Base-by-base conservation (phyloP, 2,329 filamentous ascomycete genomes). In the Teratosphaeria zuluensis region DNA sequence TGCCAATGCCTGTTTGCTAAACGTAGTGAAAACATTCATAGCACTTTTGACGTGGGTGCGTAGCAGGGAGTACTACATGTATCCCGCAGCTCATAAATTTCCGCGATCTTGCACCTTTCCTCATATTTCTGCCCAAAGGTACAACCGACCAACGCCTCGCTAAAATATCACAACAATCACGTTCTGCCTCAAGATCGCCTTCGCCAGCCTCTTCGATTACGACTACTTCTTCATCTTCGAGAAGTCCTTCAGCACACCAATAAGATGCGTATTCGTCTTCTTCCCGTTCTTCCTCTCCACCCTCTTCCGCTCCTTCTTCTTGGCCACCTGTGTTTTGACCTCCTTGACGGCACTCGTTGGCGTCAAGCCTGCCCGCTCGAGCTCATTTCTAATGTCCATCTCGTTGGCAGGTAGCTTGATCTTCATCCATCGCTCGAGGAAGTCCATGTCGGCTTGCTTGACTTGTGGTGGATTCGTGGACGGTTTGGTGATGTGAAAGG, bases 251-350 rank as follows among this genome's bases (percentile, higher is more conserved):
- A 95, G 79, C 60, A 95, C 81, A 63, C 87, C 84, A 65, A 81
- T 80, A 90, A 96, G 95, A 72, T 96, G 91, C 31, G 84, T 85
- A 71, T 96, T 96, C 30, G 90, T 95, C 58, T 87, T 85, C 80
- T 92, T 94, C 64, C 88, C 89, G 51, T 84, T 84, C 60, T 85
- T 82, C 64, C 89, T 83, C 52, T 84, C 79, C 72, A 89, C 89
- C 76, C 89, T 88, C 73, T 86, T 85, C 76, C 87, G 86, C 76
- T 89, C 88, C 65, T 85, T 84, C 66, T 83, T 82, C 24, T 81
- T 76, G 46, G 77, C 75, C 58, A 60, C 60, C 58, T 57, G 55
- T 19, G n/a, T 64, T 58, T 57, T 60, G 58, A 83, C 73, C 56
- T 83, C 81, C 60, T 89, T 89, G 65, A 91, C 88, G 64, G 91